Evolutionary conservation across 2,329 filamentous ascomycete species (phyloP).

Genomic region (Fusarium setosum): DNA sequence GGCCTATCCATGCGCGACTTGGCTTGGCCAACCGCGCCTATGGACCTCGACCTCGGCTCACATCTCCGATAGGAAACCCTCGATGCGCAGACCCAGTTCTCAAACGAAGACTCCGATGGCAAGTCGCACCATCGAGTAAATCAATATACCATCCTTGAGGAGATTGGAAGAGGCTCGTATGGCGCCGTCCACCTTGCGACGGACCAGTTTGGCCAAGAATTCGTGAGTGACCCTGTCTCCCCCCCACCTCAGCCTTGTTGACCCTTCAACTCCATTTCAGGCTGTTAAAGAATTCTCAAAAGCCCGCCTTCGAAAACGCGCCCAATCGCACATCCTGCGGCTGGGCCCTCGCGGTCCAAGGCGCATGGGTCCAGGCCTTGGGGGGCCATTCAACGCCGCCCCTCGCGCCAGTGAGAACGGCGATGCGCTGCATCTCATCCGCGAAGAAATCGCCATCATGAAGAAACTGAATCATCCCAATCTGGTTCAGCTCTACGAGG

Average conservation of each 20-base stretch:
- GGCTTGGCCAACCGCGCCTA: neutral
- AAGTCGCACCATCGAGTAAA: conserved; percentile 88
- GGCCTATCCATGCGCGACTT: too few species aligned
- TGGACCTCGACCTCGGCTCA: conserved; percentile 14
- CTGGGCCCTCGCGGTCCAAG: conserved; percentile 54
- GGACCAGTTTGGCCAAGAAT: conserved; percentile 93
- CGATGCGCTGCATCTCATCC: conserved; percentile 85
- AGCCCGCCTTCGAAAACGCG: conserved; percentile 85
- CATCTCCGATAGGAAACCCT: conserved; percentile 78
- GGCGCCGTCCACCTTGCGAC: conserved; percentile 90
- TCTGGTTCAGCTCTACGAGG: conserved; percentile 92
- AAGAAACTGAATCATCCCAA: conserved; percentile 97
- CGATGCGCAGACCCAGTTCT: conserved; percentile 88
- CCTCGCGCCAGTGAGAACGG: conserved; percentile 67
- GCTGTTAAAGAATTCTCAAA: conserved; percentile 99
- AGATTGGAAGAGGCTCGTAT: conserved; percentile 97
- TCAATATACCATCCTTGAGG: conserved; percentile 92
- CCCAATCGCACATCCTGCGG: conserved; percentile 86
- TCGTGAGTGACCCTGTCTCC: conserved; percentile 77
- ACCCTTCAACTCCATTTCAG: conserved; percentile 57
- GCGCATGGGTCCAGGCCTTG: conserved; percentile 43
- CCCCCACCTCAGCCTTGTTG: neutral
- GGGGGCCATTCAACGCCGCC: conserved; percentile 40
- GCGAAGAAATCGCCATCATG: conserved; percentile 98
- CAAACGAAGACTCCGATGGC: conserved; percentile 85